Percentiles rank a stretch among this genome's conserved stretches.
Conservation (phyloP, 371 early-diverging fungal species). For the Lichtheimia ramosa region DNA sequence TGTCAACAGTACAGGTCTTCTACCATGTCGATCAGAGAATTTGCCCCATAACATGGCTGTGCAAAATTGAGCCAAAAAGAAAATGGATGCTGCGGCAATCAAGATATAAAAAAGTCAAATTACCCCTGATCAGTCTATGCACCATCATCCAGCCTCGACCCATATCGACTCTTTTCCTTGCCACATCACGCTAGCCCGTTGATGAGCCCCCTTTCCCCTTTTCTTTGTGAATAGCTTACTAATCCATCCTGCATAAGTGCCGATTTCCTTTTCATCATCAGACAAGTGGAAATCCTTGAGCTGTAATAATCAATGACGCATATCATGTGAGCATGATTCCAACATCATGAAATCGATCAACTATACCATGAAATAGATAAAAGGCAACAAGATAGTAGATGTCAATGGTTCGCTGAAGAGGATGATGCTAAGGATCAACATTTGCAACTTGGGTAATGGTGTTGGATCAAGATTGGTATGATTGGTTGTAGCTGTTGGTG, state of each 20-base stretch:
- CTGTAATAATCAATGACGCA: conserved; percentile 19
- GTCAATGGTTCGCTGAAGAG: conserved; percentile 68
- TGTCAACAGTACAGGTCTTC: conserved; percentile 78
- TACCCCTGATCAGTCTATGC: too few relatives aligned
- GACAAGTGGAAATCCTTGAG: conserved; percentile 61
- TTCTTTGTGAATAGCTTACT: conserved; percentile 25
- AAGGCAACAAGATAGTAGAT: conserved; percentile 67
- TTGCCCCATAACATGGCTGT: conserved; percentile 58
- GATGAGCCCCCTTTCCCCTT: neutral
- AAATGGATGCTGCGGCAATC: conserved; percentile 35
- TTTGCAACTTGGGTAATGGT: conserved; percentile 53
- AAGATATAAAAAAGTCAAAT: neutral
- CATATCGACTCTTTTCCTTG: too few relatives aligned
- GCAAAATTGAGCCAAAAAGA: conserved; percentile 59
- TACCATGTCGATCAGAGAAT: conserved; percentile 67
- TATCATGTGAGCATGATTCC: neutral
- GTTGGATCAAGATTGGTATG: conserved; percentile 14
- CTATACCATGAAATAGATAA: conserved; percentile 64
- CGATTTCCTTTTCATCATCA: conserved; percentile 63
- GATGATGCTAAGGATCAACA: conserved; percentile 60
- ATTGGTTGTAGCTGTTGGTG: conserved; percentile 7
- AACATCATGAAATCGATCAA: neutral
- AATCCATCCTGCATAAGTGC: conserved; percentile 69
- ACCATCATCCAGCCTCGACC: too few relatives aligned
- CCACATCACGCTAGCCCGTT: too few relatives aligned